Base-by-base conservation (phyloP, 2,329 filamentous ascomycete genomes). In the Trichophyton mentagrophytes region DNA sequence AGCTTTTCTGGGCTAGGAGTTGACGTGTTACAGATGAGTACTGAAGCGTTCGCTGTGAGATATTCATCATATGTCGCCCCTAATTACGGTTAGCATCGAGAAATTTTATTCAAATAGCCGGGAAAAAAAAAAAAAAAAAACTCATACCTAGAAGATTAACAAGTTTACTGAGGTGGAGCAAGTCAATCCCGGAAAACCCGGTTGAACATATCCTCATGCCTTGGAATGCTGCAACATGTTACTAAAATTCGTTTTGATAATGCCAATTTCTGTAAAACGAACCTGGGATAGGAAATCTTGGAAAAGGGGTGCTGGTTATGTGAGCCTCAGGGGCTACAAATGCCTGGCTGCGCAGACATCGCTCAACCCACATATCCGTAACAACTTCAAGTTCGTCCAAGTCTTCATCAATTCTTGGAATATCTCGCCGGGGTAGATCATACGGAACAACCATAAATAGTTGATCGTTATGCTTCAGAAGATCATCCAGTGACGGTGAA, bases 351-450 rank as follows among this genome's bases (percentile, higher is more conserved):
- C 91, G 85, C 44, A 99, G 77, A 70, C 92, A 97, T 56, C 85
- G 84, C 74, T 99, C 93, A 59, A 99, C 80, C 82, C 92, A 99
- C 80, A 93, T 95, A 69, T 96, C 90, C 9, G 90, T 97, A 36
- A 95, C 85, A 13, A 79, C 69, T 56, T 78, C 72, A 60, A 78
- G 76, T 64, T 76, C 73, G 22, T 73, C 72, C 0, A 70, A 73
- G 60, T 74, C 66, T 49, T 75, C 72, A 56, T 75, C 73, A 1
- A 72, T 73, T 1, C 71, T 73, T 22, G 73, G 73, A 27, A 73
- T 63, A 3, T 71, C 63, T 2, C 67, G 66, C 58, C 64, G 66
- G 6, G 72, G 68, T 15, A 69, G 69, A 60, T 70, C 72, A 62
- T 73, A 73, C 8, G 74, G 73, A 4, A 76, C 71, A 58, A 76